Evolutionary conservation across 768 basidiomycete genomes (phyloP).

Genomic region (Boletus insuetus): DNA sequence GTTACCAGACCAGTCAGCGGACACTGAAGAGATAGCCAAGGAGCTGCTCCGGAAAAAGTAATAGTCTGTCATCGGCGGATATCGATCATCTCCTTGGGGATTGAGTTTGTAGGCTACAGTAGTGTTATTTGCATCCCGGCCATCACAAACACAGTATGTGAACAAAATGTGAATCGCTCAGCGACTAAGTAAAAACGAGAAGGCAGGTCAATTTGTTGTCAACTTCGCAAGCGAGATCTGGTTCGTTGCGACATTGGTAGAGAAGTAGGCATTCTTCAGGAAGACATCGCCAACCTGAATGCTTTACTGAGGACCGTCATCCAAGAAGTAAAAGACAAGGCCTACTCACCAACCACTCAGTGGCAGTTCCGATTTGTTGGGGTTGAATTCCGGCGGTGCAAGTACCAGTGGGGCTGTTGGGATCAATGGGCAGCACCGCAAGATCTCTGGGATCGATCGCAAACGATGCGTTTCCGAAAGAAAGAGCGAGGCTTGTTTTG

Average conservation of each 20-base stretch:
- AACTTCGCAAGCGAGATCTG: conserved; percentile 59
- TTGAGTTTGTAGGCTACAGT: neutral
- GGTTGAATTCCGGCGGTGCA: conserved; percentile 72
- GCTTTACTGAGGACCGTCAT: neutral
- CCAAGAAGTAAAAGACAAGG: neutral
- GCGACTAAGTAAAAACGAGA: neutral
- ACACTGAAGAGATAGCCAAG: conserved; percentile 68
- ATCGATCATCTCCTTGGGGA: neutral
- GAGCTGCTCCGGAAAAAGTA: conserved; percentile 61
- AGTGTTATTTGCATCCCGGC: neutral
- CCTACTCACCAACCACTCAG: conserved; percentile 64
- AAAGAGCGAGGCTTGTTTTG: conserved; percentile 49
- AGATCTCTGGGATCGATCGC: conserved; percentile 66
- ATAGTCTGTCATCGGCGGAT: neutral
- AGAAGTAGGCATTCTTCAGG: conserved; percentile 76
- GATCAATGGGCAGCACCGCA: conserved; percentile 50
- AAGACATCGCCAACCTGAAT: conserved; percentile 64
- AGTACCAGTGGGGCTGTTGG: conserved; percentile 52
- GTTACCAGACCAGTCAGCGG: conserved; percentile 64
- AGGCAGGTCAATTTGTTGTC: conserved; percentile 26
- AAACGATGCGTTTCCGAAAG: conserved; percentile 57
- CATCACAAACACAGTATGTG: neutral
- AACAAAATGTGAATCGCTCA: conserved; percentile 3
- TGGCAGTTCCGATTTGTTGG: conserved; percentile 55
- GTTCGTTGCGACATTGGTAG: conserved; percentile 57